Evolutionary conservation across 2,329 filamentous ascomycete genomes (phyloP), one percentile per base, ranked within the genome.

Genomic region (Cadophora gregata): DNA sequence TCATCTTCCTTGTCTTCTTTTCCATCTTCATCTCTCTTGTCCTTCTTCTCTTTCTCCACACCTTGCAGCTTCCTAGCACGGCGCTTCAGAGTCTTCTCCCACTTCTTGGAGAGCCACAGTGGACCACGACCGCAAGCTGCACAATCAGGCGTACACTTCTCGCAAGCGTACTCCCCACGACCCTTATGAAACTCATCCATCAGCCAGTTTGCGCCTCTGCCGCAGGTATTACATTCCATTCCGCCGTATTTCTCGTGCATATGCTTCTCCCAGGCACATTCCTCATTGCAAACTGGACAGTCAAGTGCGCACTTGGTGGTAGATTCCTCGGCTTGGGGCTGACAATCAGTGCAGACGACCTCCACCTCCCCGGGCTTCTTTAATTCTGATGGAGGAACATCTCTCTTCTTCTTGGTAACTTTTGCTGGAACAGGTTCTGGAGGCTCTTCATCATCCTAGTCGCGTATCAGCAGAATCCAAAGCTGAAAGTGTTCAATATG

Each of bases 61-160:
- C 45, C 58, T 25, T 61, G 47, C 21, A 61, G 21, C 24, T 61
- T 42, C 25, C 48, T 55, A 45, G 51, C 47, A 24, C 51, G 38
- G 19, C 48, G 56, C 33, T 45, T 56, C 50, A 63, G 33, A 9
- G 61, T 63, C 50, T 56, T 63, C 61, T 45, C 21, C 61, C 61
- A 63, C 50, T 63, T 63, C 24, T 56, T 55, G 19, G 10, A 45
- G 5, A 63, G 24, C 61, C 61, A 63, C 25, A 63, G 42, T n/a
- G 61, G 61, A 47, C 61, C 61, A 6, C 61, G 33, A 21, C 61
- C 61, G 33, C 61, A 63, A 63, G 61, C 45, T 25, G 51, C n/a
- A 38, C 61, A 63, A 31, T 63, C 61, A 21, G 61, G 61, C 16
- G 33, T 63, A 47, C 61, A 63, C 61, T 56, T 63, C 36, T 63